Conservation (phyloP, 371 early-diverging fungal species). For the Mucor circinelloides region DNA sequence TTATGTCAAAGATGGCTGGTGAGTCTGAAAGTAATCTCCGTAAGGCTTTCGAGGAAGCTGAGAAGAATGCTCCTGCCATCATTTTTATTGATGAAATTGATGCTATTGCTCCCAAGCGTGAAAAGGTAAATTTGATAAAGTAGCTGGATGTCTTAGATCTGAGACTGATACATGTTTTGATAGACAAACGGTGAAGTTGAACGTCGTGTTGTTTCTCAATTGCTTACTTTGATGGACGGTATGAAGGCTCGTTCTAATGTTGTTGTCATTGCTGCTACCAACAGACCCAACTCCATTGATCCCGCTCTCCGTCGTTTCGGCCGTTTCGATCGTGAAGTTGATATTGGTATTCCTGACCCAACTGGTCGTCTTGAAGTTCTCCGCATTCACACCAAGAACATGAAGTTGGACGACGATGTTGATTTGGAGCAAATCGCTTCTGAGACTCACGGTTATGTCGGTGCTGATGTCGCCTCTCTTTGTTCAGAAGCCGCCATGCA, state of each 20-base stretch:
- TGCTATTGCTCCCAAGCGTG: conserved; percentile 99
- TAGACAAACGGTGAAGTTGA: conserved; percentile 99
- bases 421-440: conserved; percentile 98
- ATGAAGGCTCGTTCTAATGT: conserved; percentile 98
- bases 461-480: conserved; percentile 98
- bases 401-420: conserved; percentile 97
- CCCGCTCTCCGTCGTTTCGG: conserved; percentile 99
- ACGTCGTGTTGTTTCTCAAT: conserved; percentile 98
- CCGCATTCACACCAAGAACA: conserved; percentile 99
- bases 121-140: conserved; percentile 71
- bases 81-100: conserved; percentile 99
- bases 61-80: conserved; percentile 98
- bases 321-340: conserved; percentile 99
- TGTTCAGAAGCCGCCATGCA: conserved; percentile 99
- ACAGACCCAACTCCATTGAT: conserved; percentile 99
- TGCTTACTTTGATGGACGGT: conserved; percentile 99
- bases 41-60: conserved; percentile 99
- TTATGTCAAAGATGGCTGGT: conserved; percentile 99
- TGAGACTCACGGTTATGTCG: conserved; percentile 99
- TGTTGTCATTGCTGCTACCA: conserved; percentile 98
- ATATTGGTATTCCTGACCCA: conserved; percentile 99
- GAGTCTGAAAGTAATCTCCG: conserved; percentile 98
- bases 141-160: background rate
- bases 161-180: background rate
- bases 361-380: conserved; percentile 99